Evolutionary conservation across 2,329 filamentous ascomycete species (phyloP), one percentile per base, ranked within the genome.

Genomic region (Chaetothyriales sp.): DNA sequence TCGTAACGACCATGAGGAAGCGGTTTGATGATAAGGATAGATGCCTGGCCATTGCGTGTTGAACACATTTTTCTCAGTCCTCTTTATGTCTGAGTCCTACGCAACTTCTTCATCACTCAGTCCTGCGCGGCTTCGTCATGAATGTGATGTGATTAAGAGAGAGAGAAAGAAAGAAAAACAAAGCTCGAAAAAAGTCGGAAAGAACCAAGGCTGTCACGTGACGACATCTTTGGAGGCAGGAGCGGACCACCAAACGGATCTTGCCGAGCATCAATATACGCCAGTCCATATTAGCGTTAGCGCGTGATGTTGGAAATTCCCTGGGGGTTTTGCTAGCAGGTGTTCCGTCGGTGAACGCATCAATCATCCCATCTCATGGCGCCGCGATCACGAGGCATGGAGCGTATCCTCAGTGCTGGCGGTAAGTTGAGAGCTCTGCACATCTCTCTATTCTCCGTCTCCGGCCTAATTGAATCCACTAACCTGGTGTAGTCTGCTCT

Each of bases 1-100:
- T 25, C 22, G 6, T 25, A 6, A 25, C 22, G 22, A 25, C 22
- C 22, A 25, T 25, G 22, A 70, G 75, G 49, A 53, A 52, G 53
- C 78, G 75, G 82, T 79, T 82, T 89, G 87, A 89, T 80, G 89
- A 95, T 95, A 95, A 95, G 89, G 88, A 83, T 80, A 77, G 70
- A 57, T 59, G 58, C 58, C 57, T 22, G 44, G 6, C 37, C 22
- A 18, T 45, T 20, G 18, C 33, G 15, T 15, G 33, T 40, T 40
- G 33, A 40, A 40, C 15, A 2, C 13, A 13, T 40, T 40, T 40
- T 40, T 15, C 4, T 15, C 15, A 5, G 22, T 25, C 22, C 6
- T 25, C n/a, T n/a, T n/a, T n/a, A n/a, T n/a, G n/a, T n/a, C n/a
- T n/a, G n/a, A n/a, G n/a, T 25, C 22, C 6, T 25, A 6, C 6